Evolutionary conservation across 805 yeast genomes (phyloP).

Genomic region (Myxozyma monticola): DNA sequence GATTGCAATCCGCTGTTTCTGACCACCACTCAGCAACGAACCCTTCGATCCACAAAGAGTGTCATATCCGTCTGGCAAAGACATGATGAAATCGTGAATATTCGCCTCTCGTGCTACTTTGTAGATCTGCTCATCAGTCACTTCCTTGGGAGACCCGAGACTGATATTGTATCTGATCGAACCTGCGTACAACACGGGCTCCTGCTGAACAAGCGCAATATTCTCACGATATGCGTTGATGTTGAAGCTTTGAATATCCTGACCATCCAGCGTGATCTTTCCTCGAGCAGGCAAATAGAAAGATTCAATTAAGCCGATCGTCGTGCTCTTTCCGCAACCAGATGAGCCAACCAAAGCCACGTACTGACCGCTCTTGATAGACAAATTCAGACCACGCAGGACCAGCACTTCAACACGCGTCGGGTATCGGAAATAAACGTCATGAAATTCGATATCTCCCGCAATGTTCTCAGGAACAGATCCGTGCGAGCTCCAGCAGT

Average conservation of each 20-base stretch:
- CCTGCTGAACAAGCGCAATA: too few species aligned
- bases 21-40: slow-evolving; percentile 62
- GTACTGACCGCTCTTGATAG: slow-evolving; percentile 70
- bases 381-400: too few species aligned
- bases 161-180: slow-evolving; percentile 75
- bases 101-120: too few species aligned
- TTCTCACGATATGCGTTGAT: slow-evolving; percentile 54
- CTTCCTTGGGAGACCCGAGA: slow-evolving; percentile 35
- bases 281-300: slow-evolving; percentile 55
- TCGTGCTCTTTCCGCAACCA: slow-evolving; percentile 47
- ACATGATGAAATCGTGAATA: slow-evolving; percentile 48
- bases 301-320: slow-evolving; percentile 56
- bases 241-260: slow-evolving; percentile 49
- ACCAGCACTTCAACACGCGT: too few species aligned
- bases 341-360: too few species aligned
- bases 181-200: slow-evolving; percentile 65
- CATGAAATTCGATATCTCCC: slow-evolving; percentile 58
- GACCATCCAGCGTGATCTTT: too few species aligned
- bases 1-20: too few species aligned
- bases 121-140: too few species aligned
- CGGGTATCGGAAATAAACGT: slow-evolving; percentile 37
- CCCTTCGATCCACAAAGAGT: too few species aligned
- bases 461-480: slow-evolving; percentile 31
- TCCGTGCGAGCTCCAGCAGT: slow-evolving; percentile 38
- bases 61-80: slow-evolving; percentile 54